These are phyloP conservation scores for Barnettozyma californica DNA, from an alignment of 805 yeast species.

Conservation along the genomic window DNA sequence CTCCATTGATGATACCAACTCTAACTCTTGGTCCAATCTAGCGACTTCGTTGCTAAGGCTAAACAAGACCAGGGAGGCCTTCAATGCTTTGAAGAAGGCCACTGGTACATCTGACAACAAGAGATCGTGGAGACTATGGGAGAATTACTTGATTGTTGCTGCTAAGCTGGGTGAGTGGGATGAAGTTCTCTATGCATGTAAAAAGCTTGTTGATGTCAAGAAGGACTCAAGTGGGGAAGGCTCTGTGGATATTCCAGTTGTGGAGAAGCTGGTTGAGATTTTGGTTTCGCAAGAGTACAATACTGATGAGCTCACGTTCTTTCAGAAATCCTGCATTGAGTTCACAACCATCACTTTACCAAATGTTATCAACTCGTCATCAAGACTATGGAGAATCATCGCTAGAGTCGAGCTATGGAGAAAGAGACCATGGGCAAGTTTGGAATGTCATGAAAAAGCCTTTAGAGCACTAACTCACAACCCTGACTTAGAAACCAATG, in stretches of 20 bases:
- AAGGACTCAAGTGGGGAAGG: conserved; percentile 54
- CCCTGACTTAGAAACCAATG: conserved; percentile 60
- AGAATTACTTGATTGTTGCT: conserved; percentile 79
- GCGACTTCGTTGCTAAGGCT: conserved; percentile 69
- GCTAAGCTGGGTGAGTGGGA: conserved; percentile 82
- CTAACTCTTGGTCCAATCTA: conserved; percentile 88
- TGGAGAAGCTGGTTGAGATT: conserved; percentile 67
- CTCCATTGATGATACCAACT: conserved; percentile 71
- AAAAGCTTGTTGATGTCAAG: conserved; percentile 52
- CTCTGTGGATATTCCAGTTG: conserved; percentile 66
- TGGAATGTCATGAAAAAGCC: conserved; percentile 83
- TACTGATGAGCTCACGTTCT: conserved; percentile 40
- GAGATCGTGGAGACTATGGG: conserved; percentile 86
- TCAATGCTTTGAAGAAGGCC: conserved; percentile 79
- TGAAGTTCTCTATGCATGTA: conserved; percentile 76
- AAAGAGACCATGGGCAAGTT: conserved; percentile 77
- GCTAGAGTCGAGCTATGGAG: conserved; percentile 87
- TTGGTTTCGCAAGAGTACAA: conserved; percentile 47
- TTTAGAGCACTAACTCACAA: conserved; percentile 63
- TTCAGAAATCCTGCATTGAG: conserved; percentile 64
- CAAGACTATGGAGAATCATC: conserved; percentile 75
- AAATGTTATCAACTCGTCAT: conserved; percentile 50
- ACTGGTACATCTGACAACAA: conserved; percentile 60
- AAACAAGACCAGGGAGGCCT: conserved; percentile 70
- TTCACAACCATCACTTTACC: conserved; percentile 70